Conservation (phyloP, 2,329 filamentous ascomycete genomes). For the Aureobasidium sp. region DNA sequence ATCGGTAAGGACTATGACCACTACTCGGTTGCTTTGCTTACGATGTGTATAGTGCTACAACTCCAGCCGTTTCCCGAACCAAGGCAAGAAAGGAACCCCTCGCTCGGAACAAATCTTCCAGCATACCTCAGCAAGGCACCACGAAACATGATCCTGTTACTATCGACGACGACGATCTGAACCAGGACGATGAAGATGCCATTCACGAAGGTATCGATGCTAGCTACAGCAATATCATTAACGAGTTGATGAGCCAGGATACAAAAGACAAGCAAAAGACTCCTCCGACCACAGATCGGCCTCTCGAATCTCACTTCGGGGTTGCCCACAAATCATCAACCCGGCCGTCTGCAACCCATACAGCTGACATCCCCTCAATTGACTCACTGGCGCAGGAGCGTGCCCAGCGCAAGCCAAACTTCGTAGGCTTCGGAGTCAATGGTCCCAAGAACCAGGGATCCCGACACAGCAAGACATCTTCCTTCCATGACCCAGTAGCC, state of each 20-base stretch:
- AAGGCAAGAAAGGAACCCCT: not conserved
- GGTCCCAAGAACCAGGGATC: conserved; percentile 29
- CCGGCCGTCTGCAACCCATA: not conserved
- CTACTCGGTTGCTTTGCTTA: not conserved
- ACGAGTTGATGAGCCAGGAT: not conserved
- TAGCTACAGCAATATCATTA: not conserved
- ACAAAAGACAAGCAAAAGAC: not conserved
- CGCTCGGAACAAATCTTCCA: not conserved
- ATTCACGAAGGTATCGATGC: not conserved
- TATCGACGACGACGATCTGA: not conserved
- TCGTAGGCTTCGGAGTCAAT: conserved; percentile 24
- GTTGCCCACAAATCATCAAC: too few species aligned
- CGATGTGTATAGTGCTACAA: not conserved
- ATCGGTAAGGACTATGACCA: not conserved
- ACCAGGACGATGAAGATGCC: not conserved
- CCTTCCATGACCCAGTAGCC: not conserved
- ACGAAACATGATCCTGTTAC: not conserved
- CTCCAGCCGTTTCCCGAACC: not conserved
- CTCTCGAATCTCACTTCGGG: not conserved
- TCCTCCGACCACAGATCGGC: not conserved
- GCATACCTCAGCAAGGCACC: not conserved
- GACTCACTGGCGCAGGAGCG: not conserved
- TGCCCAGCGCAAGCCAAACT: conserved; percentile 21
- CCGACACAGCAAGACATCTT: not conserved
- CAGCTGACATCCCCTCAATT: not conserved